These are phyloP conservation scores for Rhamnella rubrinervis DNA, from an alignment of 331 rosid genomes.

Conservation along the genomic window DNA sequence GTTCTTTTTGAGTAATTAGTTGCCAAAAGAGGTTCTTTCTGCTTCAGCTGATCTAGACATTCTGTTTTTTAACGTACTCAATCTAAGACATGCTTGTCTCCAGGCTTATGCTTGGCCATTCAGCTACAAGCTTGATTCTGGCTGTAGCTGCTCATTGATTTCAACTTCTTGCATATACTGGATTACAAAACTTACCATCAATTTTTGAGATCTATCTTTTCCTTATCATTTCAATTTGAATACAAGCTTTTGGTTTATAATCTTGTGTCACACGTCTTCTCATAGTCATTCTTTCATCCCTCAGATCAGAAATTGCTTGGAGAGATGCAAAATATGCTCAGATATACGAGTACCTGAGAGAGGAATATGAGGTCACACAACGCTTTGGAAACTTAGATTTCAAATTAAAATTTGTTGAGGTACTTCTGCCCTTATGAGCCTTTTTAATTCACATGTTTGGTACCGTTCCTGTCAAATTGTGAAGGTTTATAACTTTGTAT, in stretches of 20 bases:
- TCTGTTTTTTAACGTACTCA: background rate
- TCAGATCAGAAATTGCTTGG: conserved; percentile 97
- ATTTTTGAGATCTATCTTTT: background rate
- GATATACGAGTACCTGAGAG: conserved; percentile 80
- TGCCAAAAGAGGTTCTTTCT: background rate
- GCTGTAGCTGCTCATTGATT: conserved; percentile 4
- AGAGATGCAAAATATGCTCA: conserved; percentile 93
- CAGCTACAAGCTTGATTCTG: background rate
- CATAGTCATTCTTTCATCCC: conserved; percentile 21
- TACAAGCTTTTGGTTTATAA: conserved; percentile 10
- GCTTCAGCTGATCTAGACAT: background rate
- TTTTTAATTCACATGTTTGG: background rate
- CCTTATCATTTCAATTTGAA: background rate
- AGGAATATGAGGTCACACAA: conserved; percentile 88
- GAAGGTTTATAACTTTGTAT: background rate
- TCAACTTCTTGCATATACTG: conserved; percentile 17
- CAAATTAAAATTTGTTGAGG: conserved; percentile 90
- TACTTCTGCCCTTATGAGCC: conserved; percentile 24
- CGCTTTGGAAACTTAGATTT: conserved; percentile 90
- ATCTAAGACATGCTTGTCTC: background rate
- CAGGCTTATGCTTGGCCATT: background rate
- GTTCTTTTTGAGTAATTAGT: background rate
- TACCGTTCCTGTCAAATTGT: background rate
- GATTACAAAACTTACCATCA: conserved; percentile 1
- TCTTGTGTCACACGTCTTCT: conserved; percentile 14